These are phyloP conservation scores for Aspergillus steynii DNA, from an alignment of 495 filamentous ascomycete genomes.

Conservation along the genomic window DNA sequence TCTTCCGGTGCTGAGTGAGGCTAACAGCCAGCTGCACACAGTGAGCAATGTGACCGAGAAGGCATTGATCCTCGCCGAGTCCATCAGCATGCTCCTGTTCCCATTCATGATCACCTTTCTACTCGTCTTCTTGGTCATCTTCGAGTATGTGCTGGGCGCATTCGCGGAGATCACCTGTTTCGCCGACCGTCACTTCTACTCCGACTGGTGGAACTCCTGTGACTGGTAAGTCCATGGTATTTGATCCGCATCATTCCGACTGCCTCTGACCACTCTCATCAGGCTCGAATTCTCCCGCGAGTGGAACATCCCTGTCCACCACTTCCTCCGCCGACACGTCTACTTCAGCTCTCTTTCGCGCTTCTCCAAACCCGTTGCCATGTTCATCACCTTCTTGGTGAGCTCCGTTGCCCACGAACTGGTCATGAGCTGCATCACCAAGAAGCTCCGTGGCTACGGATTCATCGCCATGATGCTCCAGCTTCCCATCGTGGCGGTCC, in stretches of 20 bases:
- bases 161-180: slow-evolving; percentile 94
- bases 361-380: slow-evolving; percentile 77
- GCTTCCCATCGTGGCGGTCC: slow-evolving; percentile 88
- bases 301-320: slow-evolving; percentile 99
- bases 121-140: slow-evolving; percentile 94
- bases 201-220: slow-evolving; percentile 86
- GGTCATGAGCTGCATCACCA: slow-evolving; percentile 96
- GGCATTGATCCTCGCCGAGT: slow-evolving; percentile 80
- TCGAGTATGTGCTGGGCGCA: slow-evolving; percentile 93
- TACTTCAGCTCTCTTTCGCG: slow-evolving; percentile 76
- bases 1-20: slow-evolving; percentile 81
- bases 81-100: slow-evolving; percentile 90
- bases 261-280: background rate
- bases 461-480: slow-evolving; percentile 95
- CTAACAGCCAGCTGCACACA: slow-evolving; percentile 62
- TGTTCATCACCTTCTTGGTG: slow-evolving; percentile 89
- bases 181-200: slow-evolving; percentile 93
- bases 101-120: slow-evolving; percentile 97
- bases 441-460: slow-evolving; percentile 93
- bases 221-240: slow-evolving; percentile 44
- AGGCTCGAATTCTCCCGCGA: slow-evolving; percentile 96
- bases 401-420: slow-evolving; percentile 89
- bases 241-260: background rate
- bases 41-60: slow-evolving; percentile 62
- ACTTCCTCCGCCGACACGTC: slow-evolving; percentile 93